Percentiles rank a stretch among this genome's conserved stretches.
These are phyloP conservation scores for Delphinella strobiligena DNA, from an alignment of 2,329 filamentous ascomycete species.

Conservation along the genomic window DNA sequence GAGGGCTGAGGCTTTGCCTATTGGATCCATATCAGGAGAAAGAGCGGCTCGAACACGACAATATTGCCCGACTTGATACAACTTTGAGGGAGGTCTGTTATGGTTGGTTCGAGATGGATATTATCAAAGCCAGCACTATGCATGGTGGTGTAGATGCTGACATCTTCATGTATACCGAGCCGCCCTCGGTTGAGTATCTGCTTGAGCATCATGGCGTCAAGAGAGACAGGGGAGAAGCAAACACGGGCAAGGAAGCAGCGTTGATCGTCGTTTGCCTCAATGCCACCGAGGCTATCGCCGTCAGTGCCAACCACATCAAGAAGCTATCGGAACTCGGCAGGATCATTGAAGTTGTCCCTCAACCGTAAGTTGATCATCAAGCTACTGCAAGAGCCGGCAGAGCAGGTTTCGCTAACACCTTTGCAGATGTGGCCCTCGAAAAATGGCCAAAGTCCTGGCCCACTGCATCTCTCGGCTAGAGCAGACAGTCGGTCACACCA, in stretches of 20 bases:
- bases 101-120: conserved; percentile 10
- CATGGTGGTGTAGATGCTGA: conserved; percentile 5
- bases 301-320: conserved; percentile 9
- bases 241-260: conserved; percentile 11
- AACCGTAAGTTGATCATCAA: conserved; percentile 2
- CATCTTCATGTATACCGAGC: conserved; percentile 9
- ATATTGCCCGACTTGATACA: conserved; percentile 6
- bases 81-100: conserved; percentile 5
- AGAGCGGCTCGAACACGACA: conserved; percentile 1
- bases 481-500: conserved; percentile 1
- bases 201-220: conserved; percentile 6
- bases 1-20: conserved; percentile 4
- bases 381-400: background rate
- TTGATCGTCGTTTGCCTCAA: conserved; percentile 26
- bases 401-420: background rate
- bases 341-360: conserved; percentile 7
- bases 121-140: conserved; percentile 3
- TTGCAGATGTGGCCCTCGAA: conserved; percentile 10
- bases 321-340: conserved; percentile 6
- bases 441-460: conserved; percentile 4
- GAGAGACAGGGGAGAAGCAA: background rate
- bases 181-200: conserved; percentile 6
- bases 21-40: conserved; percentile 7
- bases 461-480: conserved; percentile 5
- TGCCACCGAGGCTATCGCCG: conserved; percentile 18